phyloP scores from a whole-genome alignment of 2,329 filamentous ascomycete genomes.

The Fusarium incarnatum region DNA sequence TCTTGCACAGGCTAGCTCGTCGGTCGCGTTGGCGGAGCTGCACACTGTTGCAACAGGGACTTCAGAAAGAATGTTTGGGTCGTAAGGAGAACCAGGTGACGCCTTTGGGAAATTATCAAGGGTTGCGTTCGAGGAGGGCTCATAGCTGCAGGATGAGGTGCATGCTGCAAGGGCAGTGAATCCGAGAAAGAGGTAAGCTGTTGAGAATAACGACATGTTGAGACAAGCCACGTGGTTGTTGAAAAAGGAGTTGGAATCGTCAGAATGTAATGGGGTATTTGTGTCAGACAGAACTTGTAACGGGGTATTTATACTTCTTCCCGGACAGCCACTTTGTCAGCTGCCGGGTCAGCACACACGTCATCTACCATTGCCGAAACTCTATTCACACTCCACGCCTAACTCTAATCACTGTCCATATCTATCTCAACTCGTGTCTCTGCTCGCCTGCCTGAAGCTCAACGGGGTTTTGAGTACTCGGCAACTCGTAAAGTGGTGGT shows the following conservation, averaged over 20 bases:
- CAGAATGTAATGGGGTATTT: no score
- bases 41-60: constrained; percentile 6
- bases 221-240: background rate
- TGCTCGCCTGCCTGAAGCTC: background rate
- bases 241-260: background rate
- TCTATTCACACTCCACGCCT: background rate
- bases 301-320: background rate
- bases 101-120: background rate
- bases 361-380: background rate
- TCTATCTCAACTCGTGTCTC: background rate
- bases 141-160: background rate
- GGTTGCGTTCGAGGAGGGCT: background rate
- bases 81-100: background rate
- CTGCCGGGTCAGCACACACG: background rate
- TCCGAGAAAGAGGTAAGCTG: background rate
- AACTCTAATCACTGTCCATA: background rate
- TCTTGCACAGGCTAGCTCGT: constrained; percentile 17
- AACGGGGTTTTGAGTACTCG: background rate
- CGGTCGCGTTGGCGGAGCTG: background rate
- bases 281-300: no score
- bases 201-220: background rate
- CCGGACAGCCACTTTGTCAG: background rate
- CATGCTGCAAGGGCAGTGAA: background rate
- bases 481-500: background rate
- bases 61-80: constrained; percentile 49